A percentile compares a stretch with the other conserved stretches of the same genome.
Conservation (phyloP, 805 yeast genomes). For the Millerozyma miso region DNA sequence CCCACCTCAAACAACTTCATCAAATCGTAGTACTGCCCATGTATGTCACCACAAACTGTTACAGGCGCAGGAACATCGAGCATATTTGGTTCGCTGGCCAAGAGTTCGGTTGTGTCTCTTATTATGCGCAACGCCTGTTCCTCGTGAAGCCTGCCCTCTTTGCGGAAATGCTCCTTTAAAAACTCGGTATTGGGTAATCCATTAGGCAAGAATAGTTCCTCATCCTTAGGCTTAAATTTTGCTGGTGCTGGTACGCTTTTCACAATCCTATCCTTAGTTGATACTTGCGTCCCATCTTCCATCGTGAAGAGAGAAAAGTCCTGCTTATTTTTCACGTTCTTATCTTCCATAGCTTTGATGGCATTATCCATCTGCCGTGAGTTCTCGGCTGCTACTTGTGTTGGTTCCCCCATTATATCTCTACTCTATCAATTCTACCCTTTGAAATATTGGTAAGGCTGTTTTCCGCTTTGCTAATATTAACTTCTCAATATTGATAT, state of each 20-base stretch:
- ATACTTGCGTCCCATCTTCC: conserved; percentile 54
- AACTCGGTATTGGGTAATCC: conserved; percentile 73
- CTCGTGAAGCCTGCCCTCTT: conserved; percentile 76
- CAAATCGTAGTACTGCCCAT: conserved; percentile 90
- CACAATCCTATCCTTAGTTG: conserved; percentile 57
- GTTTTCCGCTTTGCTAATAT: background rate
- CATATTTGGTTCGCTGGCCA: conserved; percentile 73
- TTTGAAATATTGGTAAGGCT: background rate
- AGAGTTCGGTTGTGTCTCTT: conserved; percentile 55
- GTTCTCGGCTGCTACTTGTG: conserved; percentile 5
- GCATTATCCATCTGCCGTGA: conserved; percentile 56
- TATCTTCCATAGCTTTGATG: conserved; percentile 51
- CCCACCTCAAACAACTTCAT: conserved; percentile 91
- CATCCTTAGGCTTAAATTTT: conserved; percentile 58
- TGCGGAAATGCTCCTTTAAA: conserved; percentile 65
- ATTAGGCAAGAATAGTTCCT: conserved; percentile 55
- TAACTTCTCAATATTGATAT: background rate
- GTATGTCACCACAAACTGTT: conserved; percentile 96
- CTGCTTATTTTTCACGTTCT: conserved; percentile 16
- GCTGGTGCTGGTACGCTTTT: conserved; percentile 64
- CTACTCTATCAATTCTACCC: background rate
- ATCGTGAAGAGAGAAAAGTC: conserved; percentile 46
- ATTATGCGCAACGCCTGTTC: conserved; percentile 69
- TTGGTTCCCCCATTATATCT: background rate
- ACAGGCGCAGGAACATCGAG: conserved; percentile 86